Evolutionary conservation across 2,329 filamentous ascomycete species (phyloP).

Genomic region (Claviceps quebecensis): DNA sequence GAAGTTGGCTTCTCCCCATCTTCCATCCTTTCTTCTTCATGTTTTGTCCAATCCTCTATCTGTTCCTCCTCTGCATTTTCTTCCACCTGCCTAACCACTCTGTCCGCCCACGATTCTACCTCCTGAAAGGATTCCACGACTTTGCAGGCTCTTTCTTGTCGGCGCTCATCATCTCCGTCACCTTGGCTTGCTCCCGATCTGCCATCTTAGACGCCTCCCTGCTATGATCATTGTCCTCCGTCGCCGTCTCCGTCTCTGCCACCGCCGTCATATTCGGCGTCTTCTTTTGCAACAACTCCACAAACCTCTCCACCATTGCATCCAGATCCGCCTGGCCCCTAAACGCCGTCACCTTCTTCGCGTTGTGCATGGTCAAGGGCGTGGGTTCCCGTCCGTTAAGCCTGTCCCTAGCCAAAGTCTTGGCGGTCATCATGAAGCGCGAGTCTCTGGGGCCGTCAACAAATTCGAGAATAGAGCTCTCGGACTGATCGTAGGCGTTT

Average conservation of each 20-base stretch:
- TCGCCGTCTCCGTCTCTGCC: slow-evolving; percentile 3
- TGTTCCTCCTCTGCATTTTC: background rate
- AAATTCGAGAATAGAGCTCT: slow-evolving; percentile 82
- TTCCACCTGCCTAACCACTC: no score
- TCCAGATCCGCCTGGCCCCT: slow-evolving; percentile 57
- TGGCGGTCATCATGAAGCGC: slow-evolving; percentile 86
- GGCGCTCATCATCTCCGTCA: slow-evolving; percentile 17
- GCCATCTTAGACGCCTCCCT: slow-evolving; percentile 12
- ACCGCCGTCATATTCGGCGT: background rate
- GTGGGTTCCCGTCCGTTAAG: slow-evolving; percentile 43
- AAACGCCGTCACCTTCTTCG: slow-evolving; percentile 74
- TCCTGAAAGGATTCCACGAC: slow-evolving; percentile 5
- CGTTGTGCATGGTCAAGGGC: slow-evolving; percentile 62
- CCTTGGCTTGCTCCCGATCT: slow-evolving; percentile 18
- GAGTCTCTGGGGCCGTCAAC: slow-evolving; percentile 91
- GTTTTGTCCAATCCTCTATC: background rate
- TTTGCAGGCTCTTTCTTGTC: slow-evolving; percentile 15
- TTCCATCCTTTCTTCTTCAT: background rate
- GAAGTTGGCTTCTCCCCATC: background rate
- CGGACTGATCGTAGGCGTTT: slow-evolving; percentile 70
- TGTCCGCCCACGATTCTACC: background rate
- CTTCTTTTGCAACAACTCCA: slow-evolving; percentile 11
- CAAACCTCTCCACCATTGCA: slow-evolving; percentile 37
- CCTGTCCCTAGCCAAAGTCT: slow-evolving; percentile 56
- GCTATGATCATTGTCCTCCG: slow-evolving; percentile 7